phyloP scores from a whole-genome alignment of 176 grass and related monocot species.

The Zea mays region DNA sequence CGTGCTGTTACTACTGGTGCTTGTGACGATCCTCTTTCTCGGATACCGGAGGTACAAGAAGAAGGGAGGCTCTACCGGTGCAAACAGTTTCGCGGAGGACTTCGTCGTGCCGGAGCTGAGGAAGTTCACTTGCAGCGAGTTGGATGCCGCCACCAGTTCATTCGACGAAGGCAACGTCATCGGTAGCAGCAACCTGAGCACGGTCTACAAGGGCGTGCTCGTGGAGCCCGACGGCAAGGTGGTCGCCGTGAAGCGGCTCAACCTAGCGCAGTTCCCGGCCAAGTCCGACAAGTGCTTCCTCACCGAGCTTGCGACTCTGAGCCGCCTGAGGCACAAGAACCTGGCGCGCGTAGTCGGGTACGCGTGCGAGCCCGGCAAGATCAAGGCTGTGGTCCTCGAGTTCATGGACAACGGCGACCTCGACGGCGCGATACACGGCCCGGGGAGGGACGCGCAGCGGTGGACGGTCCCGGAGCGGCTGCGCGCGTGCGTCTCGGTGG shows the following conservation, averaged over 20 bases:
- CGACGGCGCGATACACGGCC: constrained; percentile 52
- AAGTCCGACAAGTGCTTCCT: constrained; percentile 81
- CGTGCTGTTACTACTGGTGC: constrained; percentile 43
- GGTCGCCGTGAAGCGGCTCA: constrained; percentile 75
- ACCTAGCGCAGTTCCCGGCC: constrained; percentile 83
- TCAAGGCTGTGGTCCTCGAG: constrained; percentile 84
- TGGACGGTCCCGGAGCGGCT: constrained; percentile 60
- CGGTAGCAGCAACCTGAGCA: constrained; percentile 78
- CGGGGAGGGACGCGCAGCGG: constrained; percentile 15
- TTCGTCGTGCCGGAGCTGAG: constrained; percentile 63
- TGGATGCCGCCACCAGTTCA: constrained; percentile 57
- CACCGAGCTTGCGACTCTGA: constrained; percentile 61
- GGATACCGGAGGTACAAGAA: constrained; percentile 37
- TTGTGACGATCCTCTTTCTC: constrained; percentile 20
- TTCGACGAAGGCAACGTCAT: constrained; percentile 68
- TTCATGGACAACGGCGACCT: constrained; percentile 94
- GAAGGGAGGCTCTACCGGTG: background rate
- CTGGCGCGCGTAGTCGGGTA: constrained; percentile 77
- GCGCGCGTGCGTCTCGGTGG: constrained; percentile 62
- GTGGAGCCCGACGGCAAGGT: constrained; percentile 37
- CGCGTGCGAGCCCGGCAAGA: constrained; percentile 64
- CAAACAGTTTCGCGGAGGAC: constrained; percentile 12
- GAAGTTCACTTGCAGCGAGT: constrained; percentile 55
- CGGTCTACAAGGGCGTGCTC: constrained; percentile 67
- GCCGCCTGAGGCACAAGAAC: constrained; percentile 77